Conservation (phyloP, 2,329 filamentous ascomycete species). For the Neofusicoccum umdonicola region DNA sequence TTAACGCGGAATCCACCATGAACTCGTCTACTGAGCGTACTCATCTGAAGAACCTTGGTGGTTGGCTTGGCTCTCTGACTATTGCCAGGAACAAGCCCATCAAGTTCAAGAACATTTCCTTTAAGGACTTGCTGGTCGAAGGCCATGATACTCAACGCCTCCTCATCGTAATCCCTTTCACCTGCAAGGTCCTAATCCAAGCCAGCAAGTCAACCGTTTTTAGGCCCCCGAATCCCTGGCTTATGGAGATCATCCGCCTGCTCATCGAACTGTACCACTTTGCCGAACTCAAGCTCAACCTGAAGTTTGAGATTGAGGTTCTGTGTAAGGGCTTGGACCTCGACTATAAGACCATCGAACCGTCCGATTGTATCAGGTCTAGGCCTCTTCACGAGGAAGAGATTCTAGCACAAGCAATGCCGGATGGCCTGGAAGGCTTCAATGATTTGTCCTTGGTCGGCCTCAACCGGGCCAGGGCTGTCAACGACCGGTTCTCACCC, state of each 20-base stretch:
- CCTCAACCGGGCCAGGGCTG: slow-evolving; percentile 64
- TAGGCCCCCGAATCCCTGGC: slow-evolving; percentile 91
- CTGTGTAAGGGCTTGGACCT: slow-evolving; percentile 87
- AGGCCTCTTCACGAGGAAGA: slow-evolving; percentile 64
- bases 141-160: slow-evolving; percentile 90
- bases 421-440: slow-evolving; percentile 73
- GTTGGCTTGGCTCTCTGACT: slow-evolving; percentile 90
- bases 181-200: slow-evolving; percentile 90
- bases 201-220: slow-evolving; percentile 84
- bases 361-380: slow-evolving; percentile 80
- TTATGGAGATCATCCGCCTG: slow-evolving; percentile 91
- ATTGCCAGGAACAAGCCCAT: slow-evolving; percentile 93
- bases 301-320: slow-evolving; percentile 98
- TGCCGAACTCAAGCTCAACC: slow-evolving; percentile 89
- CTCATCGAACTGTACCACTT: slow-evolving; percentile 92
- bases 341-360: slow-evolving; percentile 89
- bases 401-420: slow-evolving; percentile 52
- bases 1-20: slow-evolving; percentile 86
- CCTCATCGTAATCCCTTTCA: slow-evolving; percentile 91
- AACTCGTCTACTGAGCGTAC: slow-evolving; percentile 79
- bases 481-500: slow-evolving; percentile 69
- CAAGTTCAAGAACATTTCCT: slow-evolving; percentile 93
- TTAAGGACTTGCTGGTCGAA: slow-evolving; percentile 92
- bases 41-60: slow-evolving; percentile 88
- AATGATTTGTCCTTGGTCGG: slow-evolving; percentile 66